These are phyloP conservation scores for Mallotus repandus DNA, from an alignment of 441 rosid species.

Conservation along the genomic window DNA sequence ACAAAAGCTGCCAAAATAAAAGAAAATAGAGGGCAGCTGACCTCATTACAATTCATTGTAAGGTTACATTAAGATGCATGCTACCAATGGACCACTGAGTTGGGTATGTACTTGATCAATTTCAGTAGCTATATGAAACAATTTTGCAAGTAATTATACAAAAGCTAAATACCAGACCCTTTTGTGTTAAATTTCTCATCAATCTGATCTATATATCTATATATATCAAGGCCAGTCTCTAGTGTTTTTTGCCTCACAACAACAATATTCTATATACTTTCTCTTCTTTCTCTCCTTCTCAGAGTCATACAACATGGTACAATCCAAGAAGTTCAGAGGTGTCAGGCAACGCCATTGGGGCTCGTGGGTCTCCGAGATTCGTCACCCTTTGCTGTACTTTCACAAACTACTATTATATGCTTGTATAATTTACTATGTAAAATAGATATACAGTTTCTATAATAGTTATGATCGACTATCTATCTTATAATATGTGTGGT, in stretches of 20 bases:
- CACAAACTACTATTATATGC: not conserved
- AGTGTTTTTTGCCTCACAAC: not conserved
- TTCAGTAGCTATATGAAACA: not conserved
- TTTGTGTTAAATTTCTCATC: not conserved
- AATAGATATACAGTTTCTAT: too few relatives aligned
- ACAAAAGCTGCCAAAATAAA: not conserved
- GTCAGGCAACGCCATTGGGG: slow-evolving; percentile 98
- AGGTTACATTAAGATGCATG: not conserved
- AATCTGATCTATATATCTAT: not conserved
- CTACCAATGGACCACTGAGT: not conserved
- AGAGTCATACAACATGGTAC: slow-evolving; percentile 52
- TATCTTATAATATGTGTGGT: too few relatives aligned
- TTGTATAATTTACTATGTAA: too few relatives aligned
- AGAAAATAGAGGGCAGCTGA: not conserved
- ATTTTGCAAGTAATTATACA: not conserved
- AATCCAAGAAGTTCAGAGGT: slow-evolving; percentile 93
- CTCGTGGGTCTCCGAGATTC: slow-evolving; percentile 96
- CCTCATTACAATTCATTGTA: not conserved
- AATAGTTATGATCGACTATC: too few relatives aligned
- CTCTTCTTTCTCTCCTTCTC: not conserved
- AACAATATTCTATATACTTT: not conserved
- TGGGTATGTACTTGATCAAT: not conserved
- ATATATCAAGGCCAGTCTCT: not conserved
- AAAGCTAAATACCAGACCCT: not conserved
- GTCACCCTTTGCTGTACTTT: slow-evolving; percentile 70